Evolutionary conservation across 2,329 filamentous ascomycete species (phyloP).

Genomic region (Tolypocladium amazonense): DNA sequence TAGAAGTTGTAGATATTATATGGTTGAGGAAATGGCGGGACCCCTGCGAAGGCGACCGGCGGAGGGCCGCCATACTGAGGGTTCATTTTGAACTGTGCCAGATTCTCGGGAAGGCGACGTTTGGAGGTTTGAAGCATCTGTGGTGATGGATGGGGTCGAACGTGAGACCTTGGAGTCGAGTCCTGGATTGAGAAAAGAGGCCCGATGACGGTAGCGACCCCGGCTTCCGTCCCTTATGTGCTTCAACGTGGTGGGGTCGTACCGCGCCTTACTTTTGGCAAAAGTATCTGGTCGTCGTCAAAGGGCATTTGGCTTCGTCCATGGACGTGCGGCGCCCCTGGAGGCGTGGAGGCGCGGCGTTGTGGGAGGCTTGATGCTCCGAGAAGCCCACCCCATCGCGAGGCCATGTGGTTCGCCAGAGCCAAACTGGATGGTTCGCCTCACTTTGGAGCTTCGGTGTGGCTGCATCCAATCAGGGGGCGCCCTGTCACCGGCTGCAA

Average conservation of each 20-base stretch:
- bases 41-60: not conserved
- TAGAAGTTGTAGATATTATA: constrained; percentile 25
- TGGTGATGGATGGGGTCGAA: not conserved
- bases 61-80: constrained; percentile 1
- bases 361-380: not conserved
- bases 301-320: not conserved
- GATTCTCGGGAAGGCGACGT: not conserved
- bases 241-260: not conserved
- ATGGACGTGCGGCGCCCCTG: not conserved
- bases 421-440: not conserved
- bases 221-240: too few relatives aligned
- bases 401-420: not conserved
- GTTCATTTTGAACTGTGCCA: constrained; percentile 1
- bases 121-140: not conserved
- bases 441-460: constrained; percentile 6
- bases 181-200: not conserved
- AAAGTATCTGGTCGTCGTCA: not conserved
- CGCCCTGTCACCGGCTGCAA: not conserved
- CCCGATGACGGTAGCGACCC: not conserved
- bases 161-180: not conserved
- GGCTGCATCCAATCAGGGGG: constrained; percentile 3
- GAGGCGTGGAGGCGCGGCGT: not conserved
- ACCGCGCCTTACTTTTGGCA: not conserved
- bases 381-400: not conserved
- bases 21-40: constrained; percentile 1